Conservation (phyloP, 352 stramenopile genomes). For the Plasmopara viticola region DNA sequence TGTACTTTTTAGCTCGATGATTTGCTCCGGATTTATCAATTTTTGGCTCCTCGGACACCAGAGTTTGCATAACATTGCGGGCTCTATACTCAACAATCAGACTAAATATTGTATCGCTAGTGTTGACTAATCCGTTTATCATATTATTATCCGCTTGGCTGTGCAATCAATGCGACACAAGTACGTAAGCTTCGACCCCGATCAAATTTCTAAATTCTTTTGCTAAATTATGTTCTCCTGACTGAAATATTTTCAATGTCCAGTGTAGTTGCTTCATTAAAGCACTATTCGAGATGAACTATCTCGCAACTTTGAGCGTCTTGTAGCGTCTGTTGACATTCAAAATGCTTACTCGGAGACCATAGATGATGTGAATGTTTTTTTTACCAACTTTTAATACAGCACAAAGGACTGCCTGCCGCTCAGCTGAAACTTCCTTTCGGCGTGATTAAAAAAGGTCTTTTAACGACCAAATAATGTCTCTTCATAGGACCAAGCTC, state of each 20-base stretch:
- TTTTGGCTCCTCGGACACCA: background rate
- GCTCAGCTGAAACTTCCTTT: background rate
- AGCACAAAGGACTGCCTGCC: background rate
- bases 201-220: background rate
- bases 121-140: background rate
- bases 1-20: background rate
- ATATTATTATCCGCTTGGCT: background rate
- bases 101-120: background rate
- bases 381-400: conserved; percentile 2
- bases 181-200: background rate
- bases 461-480: too few relatives aligned
- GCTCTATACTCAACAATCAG: background rate
- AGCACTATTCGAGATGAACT: background rate
- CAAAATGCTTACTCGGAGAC: conserved; percentile 1
- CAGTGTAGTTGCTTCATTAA: background rate
- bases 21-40: background rate
- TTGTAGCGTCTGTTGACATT: background rate
- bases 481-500: too few relatives aligned
- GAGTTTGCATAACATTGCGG: background rate
- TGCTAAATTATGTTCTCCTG: background rate
- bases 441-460: background rate
- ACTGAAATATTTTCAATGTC: background rate
- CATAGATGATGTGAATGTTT: conserved; percentile 4
- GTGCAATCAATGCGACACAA: background rate
- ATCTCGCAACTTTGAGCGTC: background rate